Conservation (phyloP, 345 rosid species). For the Aethionema arabicum region DNA sequence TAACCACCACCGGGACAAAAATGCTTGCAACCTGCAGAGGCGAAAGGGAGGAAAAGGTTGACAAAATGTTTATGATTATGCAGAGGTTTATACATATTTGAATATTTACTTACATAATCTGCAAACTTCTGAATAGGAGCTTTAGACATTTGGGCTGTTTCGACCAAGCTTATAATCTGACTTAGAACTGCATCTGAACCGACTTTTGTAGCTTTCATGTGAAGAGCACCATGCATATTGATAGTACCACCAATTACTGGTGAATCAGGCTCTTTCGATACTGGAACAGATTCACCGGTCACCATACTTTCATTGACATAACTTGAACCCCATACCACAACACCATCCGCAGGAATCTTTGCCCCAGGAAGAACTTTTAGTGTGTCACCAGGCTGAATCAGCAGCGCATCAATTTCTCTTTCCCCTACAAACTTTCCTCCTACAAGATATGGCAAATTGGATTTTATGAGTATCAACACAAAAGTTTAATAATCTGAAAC, state of each 20-base stretch:
- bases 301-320: slow-evolving; percentile 97
- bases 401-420: slow-evolving; percentile 89
- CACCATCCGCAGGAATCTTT: slow-evolving; percentile 98
- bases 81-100: not conserved
- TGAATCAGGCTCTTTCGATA: slow-evolving; percentile 69
- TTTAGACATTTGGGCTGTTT: slow-evolving; percentile 98
- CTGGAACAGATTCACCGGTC: slow-evolving; percentile 91
- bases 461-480: too few species aligned
- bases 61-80: not conserved
- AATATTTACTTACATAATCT: slow-evolving; percentile 70
- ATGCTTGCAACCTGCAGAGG: slow-evolving; percentile 91
- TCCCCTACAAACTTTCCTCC: slow-evolving; percentile 70
- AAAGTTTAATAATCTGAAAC: too few species aligned
- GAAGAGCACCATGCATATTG: slow-evolving; percentile 91
- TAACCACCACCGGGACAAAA: slow-evolving; percentile 86
- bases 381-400: slow-evolving; percentile 89
- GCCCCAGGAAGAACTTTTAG: slow-evolving; percentile 95
- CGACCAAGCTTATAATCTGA: slow-evolving; percentile 97
- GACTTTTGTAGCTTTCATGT: slow-evolving; percentile 79
- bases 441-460: slow-evolving; percentile 26
- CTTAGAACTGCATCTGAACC: slow-evolving; percentile 93
- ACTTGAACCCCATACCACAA: slow-evolving; percentile 92
- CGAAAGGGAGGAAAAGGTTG: slow-evolving; percentile 15
- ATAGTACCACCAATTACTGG: slow-evolving; percentile 93
- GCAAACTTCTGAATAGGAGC: slow-evolving; percentile 99